Base-by-base conservation (phyloP, 1,139 yeast genomes). In the Yamadazyma friedrichii region DNA sequence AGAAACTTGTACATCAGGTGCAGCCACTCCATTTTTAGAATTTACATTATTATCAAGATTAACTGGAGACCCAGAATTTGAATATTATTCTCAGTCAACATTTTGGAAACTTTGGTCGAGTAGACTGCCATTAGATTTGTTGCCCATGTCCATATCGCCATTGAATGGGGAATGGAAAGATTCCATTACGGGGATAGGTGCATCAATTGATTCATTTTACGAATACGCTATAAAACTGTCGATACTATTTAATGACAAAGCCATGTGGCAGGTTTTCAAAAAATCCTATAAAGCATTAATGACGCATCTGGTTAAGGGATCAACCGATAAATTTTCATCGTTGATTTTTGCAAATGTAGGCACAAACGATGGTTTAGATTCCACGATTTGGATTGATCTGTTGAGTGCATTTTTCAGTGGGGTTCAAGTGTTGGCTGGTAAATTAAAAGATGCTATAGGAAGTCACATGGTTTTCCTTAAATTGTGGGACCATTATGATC, bases 351-450 rank as follows among this genome's bases (percentile, higher is more conserved):
- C 77, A 2, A 87, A 86, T 52, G 69, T 88, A 1, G 77, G 82
- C 39, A 62, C 71, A 2, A 55, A 62, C 11, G 69, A 70, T 20
- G 96, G 95, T 0, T 51, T 59, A 2, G 56, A 65, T 2, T 65
- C 70, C 4, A 70, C 83, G 9, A 63, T 70, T 16, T 89, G 96
- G 96, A 78, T 91, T 6, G 98, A 91, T 58, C 78, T 94, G 47
- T 67, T 91, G 41, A 76, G 91, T 35, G 97, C 96, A 0, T 91
- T 89, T 59, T 89, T 88, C 76, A 83, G 96, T 0, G 96, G 96
- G 0, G 62, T 89, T 16, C 85, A 84, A 53, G 95, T 86, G 0
- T 64, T 91, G 5, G 79, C 82, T 2, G 98, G 98, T 0, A 84
- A 85, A 46, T 47, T 91, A 1, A 61, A 69, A 3, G 84, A 80